Evolutionary conservation across 768 basidiomycete genomes (phyloP).

Genomic region (Hypsizygus marmoreus): DNA sequence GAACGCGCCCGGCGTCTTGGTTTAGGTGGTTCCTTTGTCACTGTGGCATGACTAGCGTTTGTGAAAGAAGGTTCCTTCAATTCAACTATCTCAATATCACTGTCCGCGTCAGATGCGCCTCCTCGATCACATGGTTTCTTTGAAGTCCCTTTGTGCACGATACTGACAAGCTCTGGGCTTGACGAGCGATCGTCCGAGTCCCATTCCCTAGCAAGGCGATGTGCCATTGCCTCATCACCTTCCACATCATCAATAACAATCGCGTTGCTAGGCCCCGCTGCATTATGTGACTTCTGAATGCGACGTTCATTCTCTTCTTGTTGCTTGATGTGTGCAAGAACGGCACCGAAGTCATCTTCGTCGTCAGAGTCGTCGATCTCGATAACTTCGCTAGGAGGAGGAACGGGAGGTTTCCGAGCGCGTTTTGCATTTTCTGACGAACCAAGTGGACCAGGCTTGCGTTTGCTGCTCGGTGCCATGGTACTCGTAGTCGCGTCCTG

Average conservation of each 20-base stretch:
- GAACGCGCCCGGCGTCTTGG: not conserved
- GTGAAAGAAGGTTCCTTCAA: too few species aligned
- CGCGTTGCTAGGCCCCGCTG: conserved; percentile 13
- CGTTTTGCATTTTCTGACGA: conserved; percentile 13
- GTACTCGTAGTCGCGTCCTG: too few species aligned
- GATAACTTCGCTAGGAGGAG: conserved; percentile 12
- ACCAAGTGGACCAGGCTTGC: not conserved
- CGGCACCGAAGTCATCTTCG: conserved; percentile 39
- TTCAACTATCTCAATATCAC: too few species aligned
- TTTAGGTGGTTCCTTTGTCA: not conserved
- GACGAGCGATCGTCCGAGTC: conserved; percentile 23
- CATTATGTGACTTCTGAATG: conserved; percentile 35
- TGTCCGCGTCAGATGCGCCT: too few species aligned
- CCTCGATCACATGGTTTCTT: too few species aligned
- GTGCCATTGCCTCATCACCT: conserved; percentile 40
- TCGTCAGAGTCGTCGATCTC: conserved; percentile 35
- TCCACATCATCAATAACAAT: conserved; percentile 22
- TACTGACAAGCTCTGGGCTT: too few species aligned
- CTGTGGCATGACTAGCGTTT: too few species aligned
- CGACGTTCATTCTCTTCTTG: conserved; percentile 45
- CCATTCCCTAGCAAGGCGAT: conserved; percentile 43
- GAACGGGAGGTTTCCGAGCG: conserved; percentile 22
- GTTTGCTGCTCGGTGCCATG: conserved; percentile 1
- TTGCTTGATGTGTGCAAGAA: conserved; percentile 42
- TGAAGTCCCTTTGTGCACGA: too few species aligned